Conservation (phyloP, 2,329 filamentous ascomycete species). For the Monosporascus ibericus region DNA sequence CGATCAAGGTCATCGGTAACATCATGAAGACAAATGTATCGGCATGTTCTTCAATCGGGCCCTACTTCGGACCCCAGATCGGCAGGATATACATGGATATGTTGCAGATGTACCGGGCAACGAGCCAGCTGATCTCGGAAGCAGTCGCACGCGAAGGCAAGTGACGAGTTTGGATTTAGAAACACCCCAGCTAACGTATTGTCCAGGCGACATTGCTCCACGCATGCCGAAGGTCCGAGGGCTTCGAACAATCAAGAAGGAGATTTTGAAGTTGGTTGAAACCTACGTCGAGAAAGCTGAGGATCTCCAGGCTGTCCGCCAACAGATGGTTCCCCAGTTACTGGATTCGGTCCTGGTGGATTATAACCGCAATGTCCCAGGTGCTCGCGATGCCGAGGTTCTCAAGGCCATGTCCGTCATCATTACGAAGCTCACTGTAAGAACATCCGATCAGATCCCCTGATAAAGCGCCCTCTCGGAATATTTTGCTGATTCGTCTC, state of each 20-base stretch:
- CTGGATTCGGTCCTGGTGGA: slow-evolving; percentile 90
- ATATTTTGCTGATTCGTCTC: slow-evolving; percentile 12
- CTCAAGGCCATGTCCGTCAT: slow-evolving; percentile 97
- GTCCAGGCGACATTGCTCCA: slow-evolving; percentile 76
- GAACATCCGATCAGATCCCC: slow-evolving; percentile 39
- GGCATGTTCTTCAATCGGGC: slow-evolving; percentile 92
- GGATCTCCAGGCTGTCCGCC: slow-evolving; percentile 86
- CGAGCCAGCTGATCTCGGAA: slow-evolving; percentile 93
- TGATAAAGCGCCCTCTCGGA: not conserved
- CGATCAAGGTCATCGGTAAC: slow-evolving; percentile 97
- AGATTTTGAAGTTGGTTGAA: slow-evolving; percentile 96
- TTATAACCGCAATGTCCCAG: slow-evolving; percentile 94
- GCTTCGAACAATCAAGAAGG: slow-evolving; percentile 96
- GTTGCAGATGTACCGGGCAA: slow-evolving; percentile 97
- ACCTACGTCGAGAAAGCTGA: slow-evolving; percentile 98
- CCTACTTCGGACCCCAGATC: slow-evolving; percentile 97
- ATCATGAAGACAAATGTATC: slow-evolving; percentile 99
- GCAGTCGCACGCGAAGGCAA: slow-evolving; percentile 78
- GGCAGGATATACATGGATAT: slow-evolving; percentile 97
- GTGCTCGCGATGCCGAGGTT: slow-evolving; percentile 93
- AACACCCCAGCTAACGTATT: slow-evolving; percentile 27
- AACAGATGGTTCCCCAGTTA: slow-evolving; percentile 91
- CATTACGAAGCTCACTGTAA: slow-evolving; percentile 90
- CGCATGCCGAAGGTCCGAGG: slow-evolving; percentile 97
- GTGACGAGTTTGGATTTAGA: slow-evolving; percentile 9